Evolutionary conservation across 768 basidiomycete genomes (phyloP), one percentile per base, ranked within the genome.

Genomic region (Psilocybe cyanescens): DNA sequence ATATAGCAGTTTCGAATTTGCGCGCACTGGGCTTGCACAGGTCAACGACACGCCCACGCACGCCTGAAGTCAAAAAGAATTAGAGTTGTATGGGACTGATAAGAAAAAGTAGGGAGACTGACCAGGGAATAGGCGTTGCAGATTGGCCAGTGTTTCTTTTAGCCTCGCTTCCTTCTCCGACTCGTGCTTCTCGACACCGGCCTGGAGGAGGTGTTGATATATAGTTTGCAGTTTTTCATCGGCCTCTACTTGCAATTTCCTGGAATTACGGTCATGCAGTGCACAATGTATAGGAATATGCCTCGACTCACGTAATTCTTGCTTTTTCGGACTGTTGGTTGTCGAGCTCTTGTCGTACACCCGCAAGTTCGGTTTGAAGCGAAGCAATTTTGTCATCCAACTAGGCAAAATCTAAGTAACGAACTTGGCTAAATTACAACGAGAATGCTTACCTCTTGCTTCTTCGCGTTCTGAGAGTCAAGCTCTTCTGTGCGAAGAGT

Each of bases 91-190:
- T 30, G 31, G 4, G 28, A 55, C 37, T n/a, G 1, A 39, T 52
- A 28, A 51, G 14, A 30, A 53, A 39, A 1, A 37, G 49, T 16
- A 4, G 11, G 37, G n/a, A 30, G 47, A 49, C 74, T 7, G 55
- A 90, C 94, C 94, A 46, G 94, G 92, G 77, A 98, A 99, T 41
- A 97, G 87, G 1, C 93, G 83, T 70, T 96, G 95, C 60, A 99
- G 74, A 68, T 82, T 92, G 0, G 86, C 77, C 30, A 99, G 78
- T 0, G 90, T 94, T 71, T 99, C 96, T 72, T 95, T 97, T 59
- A 97, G 78, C 70, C 83, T 88, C 4, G 76, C 80, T 68, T 98
- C 96, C 24, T 89, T 83, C 70, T 98, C 94, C 0, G 88, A 88
- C 74, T 97, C 94, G 49, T 88, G 87, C 74, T 81, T 90, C 69